These are phyloP conservation scores for Vaccinium myrtillus DNA, from an alignment of 148 eudicot genomes.

Conservation along the genomic window DNA sequence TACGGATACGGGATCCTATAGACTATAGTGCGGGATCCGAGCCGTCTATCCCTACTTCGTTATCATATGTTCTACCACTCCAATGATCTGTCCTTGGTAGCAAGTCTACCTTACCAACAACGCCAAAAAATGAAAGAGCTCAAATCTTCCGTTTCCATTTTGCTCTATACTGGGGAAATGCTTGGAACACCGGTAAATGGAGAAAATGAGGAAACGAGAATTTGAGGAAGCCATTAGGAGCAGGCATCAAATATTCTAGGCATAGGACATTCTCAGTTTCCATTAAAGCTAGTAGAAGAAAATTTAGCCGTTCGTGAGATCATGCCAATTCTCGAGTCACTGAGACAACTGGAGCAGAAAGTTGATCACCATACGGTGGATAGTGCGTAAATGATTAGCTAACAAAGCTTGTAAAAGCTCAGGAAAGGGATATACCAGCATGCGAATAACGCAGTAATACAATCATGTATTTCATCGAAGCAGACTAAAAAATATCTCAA, in stretches of 20 bases:
- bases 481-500: constrained; percentile 14
- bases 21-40: too few relatives aligned
- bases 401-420: background rate
- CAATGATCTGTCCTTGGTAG: background rate
- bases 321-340: background rate
- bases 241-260: background rate
- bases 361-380: background rate
- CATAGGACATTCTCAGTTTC: background rate
- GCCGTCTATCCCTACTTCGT: background rate
- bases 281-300: background rate
- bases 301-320: background rate
- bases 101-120: background rate
- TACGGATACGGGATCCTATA: background rate
- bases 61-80: background rate
- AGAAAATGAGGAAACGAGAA: background rate
- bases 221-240: background rate
- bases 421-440: background rate
- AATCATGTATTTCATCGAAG: background rate
- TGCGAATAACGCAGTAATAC: background rate
- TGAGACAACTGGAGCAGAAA: background rate
- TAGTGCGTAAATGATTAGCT: background rate
- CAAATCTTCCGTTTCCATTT: background rate
- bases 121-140: background rate
- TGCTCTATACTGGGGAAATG: background rate
- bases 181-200: background rate